phyloP scores from a whole-genome alignment of 768 basidiomycete genomes.

The Pseudohyphozyma bogoriensis region DNA sequence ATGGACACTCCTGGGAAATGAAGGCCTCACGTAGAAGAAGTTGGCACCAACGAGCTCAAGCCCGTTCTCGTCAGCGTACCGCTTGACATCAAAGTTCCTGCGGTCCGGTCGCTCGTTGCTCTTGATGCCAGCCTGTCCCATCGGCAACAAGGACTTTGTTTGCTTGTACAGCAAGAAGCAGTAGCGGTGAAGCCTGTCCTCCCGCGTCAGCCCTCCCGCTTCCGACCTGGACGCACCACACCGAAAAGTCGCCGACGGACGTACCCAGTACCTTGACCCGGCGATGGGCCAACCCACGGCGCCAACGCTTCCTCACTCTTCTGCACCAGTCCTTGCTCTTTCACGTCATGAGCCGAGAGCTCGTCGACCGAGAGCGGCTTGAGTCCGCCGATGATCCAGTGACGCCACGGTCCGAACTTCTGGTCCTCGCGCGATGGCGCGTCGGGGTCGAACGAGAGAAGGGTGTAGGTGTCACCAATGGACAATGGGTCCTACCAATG shows the following conservation, averaged over 20 bases:
- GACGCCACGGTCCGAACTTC: slow-evolving; percentile 48
- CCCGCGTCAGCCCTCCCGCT: background rate
- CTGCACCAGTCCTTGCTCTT: background rate
- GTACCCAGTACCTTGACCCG: background rate
- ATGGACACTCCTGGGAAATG: no score
- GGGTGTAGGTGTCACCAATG: slow-evolving; percentile 41
- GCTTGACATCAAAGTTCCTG: background rate
- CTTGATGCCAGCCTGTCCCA: background rate
- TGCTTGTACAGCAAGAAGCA: slow-evolving; percentile 6
- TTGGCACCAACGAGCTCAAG: slow-evolving; percentile 6
- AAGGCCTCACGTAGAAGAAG: background rate
- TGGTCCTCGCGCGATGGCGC: slow-evolving; percentile 49
- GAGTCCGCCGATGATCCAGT: slow-evolving; percentile 45
- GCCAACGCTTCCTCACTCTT: background rate
- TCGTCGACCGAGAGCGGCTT: background rate
- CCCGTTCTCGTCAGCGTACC: background rate
- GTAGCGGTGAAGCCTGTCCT: slow-evolving; percentile 1
- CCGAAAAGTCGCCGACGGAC: background rate
- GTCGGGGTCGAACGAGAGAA: slow-evolving; percentile 54
- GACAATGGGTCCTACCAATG: background rate
- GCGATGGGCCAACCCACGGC: background rate
- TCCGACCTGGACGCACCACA: no score
- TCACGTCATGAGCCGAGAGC: no score
- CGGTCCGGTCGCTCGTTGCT: background rate
- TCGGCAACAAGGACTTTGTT: background rate